Evolutionary conservation across 2,329 filamentous ascomycete genomes (phyloP), one percentile per base, ranked within the genome.

Genomic region (Erysiphe pulchra): DNA sequence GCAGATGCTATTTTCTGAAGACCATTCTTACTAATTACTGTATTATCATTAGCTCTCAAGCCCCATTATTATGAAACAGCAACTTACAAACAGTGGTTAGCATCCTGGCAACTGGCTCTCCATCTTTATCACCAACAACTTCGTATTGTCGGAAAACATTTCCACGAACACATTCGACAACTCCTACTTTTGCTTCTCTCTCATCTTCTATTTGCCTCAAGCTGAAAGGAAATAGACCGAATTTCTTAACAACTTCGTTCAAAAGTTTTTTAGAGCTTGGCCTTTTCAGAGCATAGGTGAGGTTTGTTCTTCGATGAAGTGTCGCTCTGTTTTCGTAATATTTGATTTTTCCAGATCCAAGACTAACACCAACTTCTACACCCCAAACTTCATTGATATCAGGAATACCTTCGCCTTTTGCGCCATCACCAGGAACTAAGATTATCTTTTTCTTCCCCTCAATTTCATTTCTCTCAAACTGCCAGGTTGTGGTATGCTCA

Each of bases 1-100:
- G 90, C 78, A 24, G 73, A 77, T 56, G 83, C 77, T 48, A 98
- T 68, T 65, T 82, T 83, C 59, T 80, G 84, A 57, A 98, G 69
- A 54, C 90, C 90, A 62, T 95, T 94, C 75, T 98, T 98, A 57
- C 85, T 94, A 62, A 98, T 85, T 49, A 84, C 90, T 93, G 53
- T 34, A 10, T 9, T 10, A 17, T 7, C 3, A 24, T 47, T 47
- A 47, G 45, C 16, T 31, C 13, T 24, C 12, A n/a, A 36, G 13
- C 4, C 24, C 24, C 8, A 28, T 28, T 1, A 28, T 8, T 28
- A 6, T 6, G 13, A 34, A 34, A 2, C n/a, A 34, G 7, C 10
- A 42, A 72, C 82, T 69, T 75, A 94, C 87, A 85, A 63, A 95
- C 68, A 24, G 90, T 98, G 50, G 80, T 92, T 65, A 95, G 74